Conservation (phyloP, 805 yeast species). For the Brettanomyces anomalus region DNA sequence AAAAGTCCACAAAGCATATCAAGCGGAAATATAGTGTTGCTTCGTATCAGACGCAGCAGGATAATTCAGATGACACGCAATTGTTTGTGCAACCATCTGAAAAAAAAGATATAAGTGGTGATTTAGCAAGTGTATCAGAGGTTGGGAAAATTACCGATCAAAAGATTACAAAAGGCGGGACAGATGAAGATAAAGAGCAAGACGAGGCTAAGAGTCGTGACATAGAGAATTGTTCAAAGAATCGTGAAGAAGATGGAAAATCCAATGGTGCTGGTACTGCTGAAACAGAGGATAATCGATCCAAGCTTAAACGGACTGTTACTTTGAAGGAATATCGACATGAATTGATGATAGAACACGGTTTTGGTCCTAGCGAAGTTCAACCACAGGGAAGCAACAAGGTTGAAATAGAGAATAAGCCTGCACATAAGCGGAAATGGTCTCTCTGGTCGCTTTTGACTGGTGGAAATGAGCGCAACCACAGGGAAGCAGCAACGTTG, state of each 20-base stretch:
- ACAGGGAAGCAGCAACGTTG: background rate
- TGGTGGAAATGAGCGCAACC: too few species aligned
- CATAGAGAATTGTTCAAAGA: background rate
- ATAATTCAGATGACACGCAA: background rate
- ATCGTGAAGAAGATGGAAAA: background rate
- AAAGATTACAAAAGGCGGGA: background rate
- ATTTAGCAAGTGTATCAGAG: background rate
- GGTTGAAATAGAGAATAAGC: too few species aligned
- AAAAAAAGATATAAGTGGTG: background rate
- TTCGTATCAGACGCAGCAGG: slow-evolving; percentile 1
- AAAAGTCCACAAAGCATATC: background rate
- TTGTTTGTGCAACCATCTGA: background rate
- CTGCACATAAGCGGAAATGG: too few species aligned
- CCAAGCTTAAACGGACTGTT: slow-evolving; percentile 6
- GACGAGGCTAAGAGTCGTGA: background rate
- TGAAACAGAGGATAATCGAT: background rate
- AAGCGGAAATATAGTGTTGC: slow-evolving; percentile 2
- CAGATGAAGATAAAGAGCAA: background rate
- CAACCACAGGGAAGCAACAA: background rate
- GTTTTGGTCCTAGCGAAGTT: background rate
- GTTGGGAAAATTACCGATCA: background rate
- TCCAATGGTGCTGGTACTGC: background rate
- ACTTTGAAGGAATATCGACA: slow-evolving; percentile 20
- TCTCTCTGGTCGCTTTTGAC: too few species aligned
- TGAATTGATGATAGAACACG: slow-evolving; percentile 10